A percentile compares a stretch with the other conserved stretches of the same genome.
phyloP scores from a whole-genome alignment of 2,329 filamentous ascomycete species.

The Cucurbitaria berberidis region DNA sequence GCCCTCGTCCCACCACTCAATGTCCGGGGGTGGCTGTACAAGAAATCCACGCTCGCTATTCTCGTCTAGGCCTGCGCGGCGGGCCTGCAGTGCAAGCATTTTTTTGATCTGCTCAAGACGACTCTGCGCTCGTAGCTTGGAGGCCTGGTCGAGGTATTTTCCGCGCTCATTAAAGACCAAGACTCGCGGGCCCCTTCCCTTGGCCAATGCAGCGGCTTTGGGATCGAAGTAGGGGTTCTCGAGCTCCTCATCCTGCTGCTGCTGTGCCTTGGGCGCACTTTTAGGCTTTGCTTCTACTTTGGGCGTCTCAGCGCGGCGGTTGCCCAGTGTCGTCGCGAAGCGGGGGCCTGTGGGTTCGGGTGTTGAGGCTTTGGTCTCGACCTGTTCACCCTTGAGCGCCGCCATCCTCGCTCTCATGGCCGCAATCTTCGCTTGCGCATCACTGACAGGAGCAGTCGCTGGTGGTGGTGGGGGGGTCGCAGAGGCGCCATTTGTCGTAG shows the following conservation, averaged over 20 bases:
- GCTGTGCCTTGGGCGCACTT: conserved; percentile 41
- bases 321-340: conserved; percentile 62
- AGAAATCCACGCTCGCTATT: conserved; percentile 91
- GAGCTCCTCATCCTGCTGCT: conserved; percentile 61
- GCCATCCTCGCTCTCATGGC: conserved; percentile 35
- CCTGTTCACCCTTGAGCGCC: conserved; percentile 62
- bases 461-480: conserved; percentile 18
- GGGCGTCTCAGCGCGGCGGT: conserved; percentile 56
- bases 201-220: conserved; percentile 61
- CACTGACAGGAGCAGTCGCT: conserved; percentile 12
- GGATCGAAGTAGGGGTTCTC: conserved; percentile 86
- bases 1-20: conserved; percentile 98
- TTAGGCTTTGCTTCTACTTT: conserved; percentile 38
- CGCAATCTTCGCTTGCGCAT: conserved; percentile 15
- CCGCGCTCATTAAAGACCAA: conserved; percentile 93
- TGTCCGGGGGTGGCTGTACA: conserved; percentile 79
- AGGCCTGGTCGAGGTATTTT: conserved; percentile 95
- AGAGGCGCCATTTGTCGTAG: conserved; percentile 24
- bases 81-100: conserved; percentile 83
- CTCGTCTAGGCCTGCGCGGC: conserved; percentile 93
- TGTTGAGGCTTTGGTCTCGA: conserved; percentile 57
- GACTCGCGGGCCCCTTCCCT: conserved; percentile 68
- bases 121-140: conserved; percentile 84
- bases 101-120: conserved; percentile 94
- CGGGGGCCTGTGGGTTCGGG: conserved; percentile 57